phyloP scores from a whole-genome alignment of 2,329 filamentous ascomycete species.

The Ascochyta fabae region DNA sequence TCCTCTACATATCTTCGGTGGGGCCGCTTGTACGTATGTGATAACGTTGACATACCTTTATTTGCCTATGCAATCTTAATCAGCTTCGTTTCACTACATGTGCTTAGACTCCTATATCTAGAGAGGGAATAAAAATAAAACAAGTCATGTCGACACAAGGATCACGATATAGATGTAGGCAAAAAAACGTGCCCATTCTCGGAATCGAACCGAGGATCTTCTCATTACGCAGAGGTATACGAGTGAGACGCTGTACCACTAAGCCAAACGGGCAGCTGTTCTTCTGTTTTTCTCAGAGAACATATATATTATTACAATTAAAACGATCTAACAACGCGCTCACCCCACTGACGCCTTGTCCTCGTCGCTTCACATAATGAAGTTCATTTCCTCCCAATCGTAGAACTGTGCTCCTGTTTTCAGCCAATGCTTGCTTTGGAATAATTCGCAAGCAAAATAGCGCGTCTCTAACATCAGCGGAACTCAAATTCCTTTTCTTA shows the following conservation, averaged over 20 bases:
- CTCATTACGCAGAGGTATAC: constrained; percentile 15
- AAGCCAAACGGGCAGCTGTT: constrained; percentile 18
- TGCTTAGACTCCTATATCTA: too few species aligned
- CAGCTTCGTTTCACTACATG: too few species aligned
- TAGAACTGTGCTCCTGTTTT: too few species aligned
- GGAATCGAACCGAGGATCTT: constrained; percentile 26
- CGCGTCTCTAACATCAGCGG: not conserved
- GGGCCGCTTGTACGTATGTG: too few species aligned
- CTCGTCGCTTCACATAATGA: not conserved
- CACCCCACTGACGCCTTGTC: too few species aligned
- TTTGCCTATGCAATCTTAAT: too few species aligned
- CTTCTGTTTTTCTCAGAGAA: not conserved
- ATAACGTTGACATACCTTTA: too few species aligned
- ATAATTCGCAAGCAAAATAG: not conserved
- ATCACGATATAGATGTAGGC: not conserved
- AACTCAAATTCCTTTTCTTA: too few species aligned
- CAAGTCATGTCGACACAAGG: too few species aligned
- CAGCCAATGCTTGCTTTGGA: not conserved
- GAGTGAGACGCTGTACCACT: constrained; percentile 25
- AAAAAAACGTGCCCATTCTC: constrained; percentile 18
- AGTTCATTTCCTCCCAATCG: not conserved
- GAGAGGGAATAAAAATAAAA: too few species aligned
- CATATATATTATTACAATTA: too few species aligned
- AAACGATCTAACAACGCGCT: too few species aligned
- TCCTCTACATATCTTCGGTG: not conserved